phyloP scores from a whole-genome alignment of 208 protist genomes.

The Acanthamoeba quina region DNA sequence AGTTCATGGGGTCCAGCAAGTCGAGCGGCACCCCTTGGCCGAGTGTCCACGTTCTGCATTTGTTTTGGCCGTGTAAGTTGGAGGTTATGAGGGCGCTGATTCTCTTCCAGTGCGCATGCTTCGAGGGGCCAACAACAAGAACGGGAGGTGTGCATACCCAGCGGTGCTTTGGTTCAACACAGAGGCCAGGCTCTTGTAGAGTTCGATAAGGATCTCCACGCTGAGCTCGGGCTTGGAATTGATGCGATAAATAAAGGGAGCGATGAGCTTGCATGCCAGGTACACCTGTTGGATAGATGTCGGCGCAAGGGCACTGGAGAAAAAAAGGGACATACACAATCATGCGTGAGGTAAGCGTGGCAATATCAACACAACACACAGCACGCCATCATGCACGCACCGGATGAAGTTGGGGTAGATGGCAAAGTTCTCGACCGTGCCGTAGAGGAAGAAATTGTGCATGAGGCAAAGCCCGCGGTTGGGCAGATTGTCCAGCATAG shows the following conservation, averaged over 20 bases:
- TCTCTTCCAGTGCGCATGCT: too few relatives aligned
- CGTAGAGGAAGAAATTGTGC: slow-evolving; percentile 55
- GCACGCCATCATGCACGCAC: neutral
- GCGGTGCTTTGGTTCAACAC: neutral
- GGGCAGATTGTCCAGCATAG: slow-evolving; percentile 2
- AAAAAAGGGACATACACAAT: neutral
- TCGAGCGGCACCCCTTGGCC: neutral
- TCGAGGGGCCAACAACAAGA: neutral
- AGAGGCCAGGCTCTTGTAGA: neutral
- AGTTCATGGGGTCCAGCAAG: slow-evolving; percentile 2
- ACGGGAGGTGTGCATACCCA: neutral
- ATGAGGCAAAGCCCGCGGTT: slow-evolving; percentile 3
- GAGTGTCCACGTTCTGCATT: neutral
- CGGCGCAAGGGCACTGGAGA: neutral
- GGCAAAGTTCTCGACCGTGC: slow-evolving; percentile 13
- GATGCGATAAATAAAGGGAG: slow-evolving; percentile 58
- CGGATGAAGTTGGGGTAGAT: slow-evolving; percentile 53
- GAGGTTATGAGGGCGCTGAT: too few relatives aligned
- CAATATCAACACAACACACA: neutral
- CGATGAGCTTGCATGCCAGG: slow-evolving; percentile 26
- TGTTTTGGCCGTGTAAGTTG: neutral
- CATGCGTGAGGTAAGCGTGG: neutral
- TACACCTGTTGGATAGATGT: slow-evolving; percentile 28
- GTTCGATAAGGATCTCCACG: slow-evolving; percentile 27
- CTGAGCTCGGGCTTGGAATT: slow-evolving; percentile 11